Evolutionary conservation across 768 basidiomycete species (phyloP).

Genomic region (Russula griseocarnosa): DNA sequence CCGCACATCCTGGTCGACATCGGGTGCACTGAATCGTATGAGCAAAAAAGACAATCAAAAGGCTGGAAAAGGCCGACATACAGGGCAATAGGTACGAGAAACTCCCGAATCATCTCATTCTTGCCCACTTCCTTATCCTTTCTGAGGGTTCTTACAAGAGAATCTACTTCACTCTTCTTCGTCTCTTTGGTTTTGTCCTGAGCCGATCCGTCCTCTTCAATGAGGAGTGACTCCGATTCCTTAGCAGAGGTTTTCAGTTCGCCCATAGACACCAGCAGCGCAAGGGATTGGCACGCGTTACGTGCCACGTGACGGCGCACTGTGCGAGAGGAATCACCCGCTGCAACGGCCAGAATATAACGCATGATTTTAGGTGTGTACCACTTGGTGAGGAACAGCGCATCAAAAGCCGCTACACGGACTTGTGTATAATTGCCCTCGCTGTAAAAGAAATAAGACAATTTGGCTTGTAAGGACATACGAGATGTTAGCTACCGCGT

Average conservation of each 20-base stretch:
- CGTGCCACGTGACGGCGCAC: constrained; percentile 86
- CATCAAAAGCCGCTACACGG: constrained; percentile 90
- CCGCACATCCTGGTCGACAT: constrained; percentile 82
- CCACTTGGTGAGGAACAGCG: constrained; percentile 87
- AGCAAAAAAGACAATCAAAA: neutral
- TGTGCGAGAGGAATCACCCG: constrained; percentile 75
- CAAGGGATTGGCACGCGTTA: constrained; percentile 80
- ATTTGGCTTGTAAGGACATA: neutral
- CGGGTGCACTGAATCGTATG: constrained; percentile 50
- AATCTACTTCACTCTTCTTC: constrained; percentile 78
- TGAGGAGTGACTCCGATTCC: constrained; percentile 71
- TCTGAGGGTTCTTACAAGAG: constrained; percentile 80
- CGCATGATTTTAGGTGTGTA: constrained; percentile 78
- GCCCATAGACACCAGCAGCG: constrained; percentile 81
- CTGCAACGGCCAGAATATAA: constrained; percentile 84
- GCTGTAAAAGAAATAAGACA: constrained; percentile 39
- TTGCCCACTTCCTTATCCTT: constrained; percentile 84
- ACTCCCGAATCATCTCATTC: constrained; percentile 73
- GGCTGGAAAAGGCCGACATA: constrained; percentile 38
- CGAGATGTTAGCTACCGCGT: constrained; percentile 59
- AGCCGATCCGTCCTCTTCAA: constrained; percentile 79
- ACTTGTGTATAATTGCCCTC: constrained; percentile 94
- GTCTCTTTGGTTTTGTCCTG: constrained; percentile 63
- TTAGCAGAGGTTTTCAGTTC: constrained; percentile 77
- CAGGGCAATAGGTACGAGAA: constrained; percentile 78